These are phyloP conservation scores for Russula compacta DNA, from an alignment of 768 basidiomycete genomes.

Conservation along the genomic window DNA sequence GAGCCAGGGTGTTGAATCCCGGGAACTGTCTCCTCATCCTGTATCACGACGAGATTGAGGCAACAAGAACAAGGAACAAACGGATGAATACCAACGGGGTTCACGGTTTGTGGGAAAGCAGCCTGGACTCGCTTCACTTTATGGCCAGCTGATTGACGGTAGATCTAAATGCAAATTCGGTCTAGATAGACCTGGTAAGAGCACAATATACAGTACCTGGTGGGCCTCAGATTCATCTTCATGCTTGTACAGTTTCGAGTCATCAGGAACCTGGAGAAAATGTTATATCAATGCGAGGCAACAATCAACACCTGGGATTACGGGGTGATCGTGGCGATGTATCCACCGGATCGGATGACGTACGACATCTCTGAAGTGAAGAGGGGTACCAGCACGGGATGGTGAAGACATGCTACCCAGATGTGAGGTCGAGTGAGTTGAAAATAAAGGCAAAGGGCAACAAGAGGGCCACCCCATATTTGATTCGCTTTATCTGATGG, in stretches of 20 bases:
- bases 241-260: conserved; percentile 55
- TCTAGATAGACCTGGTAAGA: background rate
- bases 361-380: conserved; percentile 36
- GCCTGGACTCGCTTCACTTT: conserved; percentile 36
- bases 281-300: conserved; percentile 24
- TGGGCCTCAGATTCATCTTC: conserved; percentile 88
- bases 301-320: conserved; percentile 21
- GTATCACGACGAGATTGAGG: background rate
- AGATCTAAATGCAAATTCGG: conserved; percentile 44
- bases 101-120: conserved; percentile 55
- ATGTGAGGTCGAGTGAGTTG: too few relatives aligned
- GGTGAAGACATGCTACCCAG: background rate
- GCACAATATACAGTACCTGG: conserved; percentile 37
- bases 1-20: conserved; percentile 72
- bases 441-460: too few relatives aligned
- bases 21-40: conserved; percentile 87
- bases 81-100: conserved; percentile 42
- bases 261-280: conserved; percentile 48
- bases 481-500: too few relatives aligned
- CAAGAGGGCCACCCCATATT: too few relatives aligned
- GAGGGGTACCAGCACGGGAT: conserved; percentile 21
- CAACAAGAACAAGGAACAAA: background rate
- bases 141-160: conserved; percentile 63
- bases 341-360: conserved; percentile 21
- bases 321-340: conserved; percentile 4